A percentile compares a stretch with the other conserved stretches of the same genome.
phyloP scores from a whole-genome alignment of 345 rosid species.

The Aegle marmelos region DNA sequence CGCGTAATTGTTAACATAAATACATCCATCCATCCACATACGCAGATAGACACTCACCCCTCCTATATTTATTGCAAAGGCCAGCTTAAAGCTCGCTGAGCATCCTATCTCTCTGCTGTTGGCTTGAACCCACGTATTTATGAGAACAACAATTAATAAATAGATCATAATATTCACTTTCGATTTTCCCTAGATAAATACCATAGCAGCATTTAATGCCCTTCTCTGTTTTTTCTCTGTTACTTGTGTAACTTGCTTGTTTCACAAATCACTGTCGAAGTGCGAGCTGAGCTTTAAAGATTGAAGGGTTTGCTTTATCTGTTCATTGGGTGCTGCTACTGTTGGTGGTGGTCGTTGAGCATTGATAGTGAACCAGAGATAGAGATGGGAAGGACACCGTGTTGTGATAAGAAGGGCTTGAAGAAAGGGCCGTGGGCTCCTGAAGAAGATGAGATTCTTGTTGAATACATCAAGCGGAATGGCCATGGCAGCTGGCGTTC shows the following conservation, averaged over 20 bases:
- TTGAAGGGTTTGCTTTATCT: background rate
- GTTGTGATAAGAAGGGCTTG: conserved; percentile 79
- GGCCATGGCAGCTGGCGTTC: conserved; percentile 98
- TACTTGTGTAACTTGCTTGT: background rate
- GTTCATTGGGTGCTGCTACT: conserved; percentile 2
- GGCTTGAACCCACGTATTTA: conserved; percentile 17
- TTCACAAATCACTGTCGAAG: too few species aligned
- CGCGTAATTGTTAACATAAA: conserved; percentile 16
- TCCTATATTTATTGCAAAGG: conserved; percentile 35
- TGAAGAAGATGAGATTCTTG: conserved; percentile 85
- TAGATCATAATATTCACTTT: conserved; percentile 17
- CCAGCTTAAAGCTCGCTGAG: conserved; percentile 66
- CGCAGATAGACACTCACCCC: too few species aligned
- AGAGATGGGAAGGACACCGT: conserved; percentile 84
- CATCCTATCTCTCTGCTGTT: conserved; percentile 22
- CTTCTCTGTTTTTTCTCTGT: background rate
- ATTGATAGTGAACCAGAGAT: background rate
- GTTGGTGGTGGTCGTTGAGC: background rate
- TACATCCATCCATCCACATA: background rate
- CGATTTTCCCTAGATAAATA: conserved; percentile 33
- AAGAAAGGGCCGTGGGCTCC: conserved; percentile 99
- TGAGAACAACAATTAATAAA: background rate
- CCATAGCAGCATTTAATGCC: conserved; percentile 31
- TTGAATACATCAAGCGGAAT: conserved; percentile 61
- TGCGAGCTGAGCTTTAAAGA: conserved; percentile 9